phyloP scores from a whole-genome alignment of 2,329 filamentous ascomycete species.

The Anisogramma anomala region DNA sequence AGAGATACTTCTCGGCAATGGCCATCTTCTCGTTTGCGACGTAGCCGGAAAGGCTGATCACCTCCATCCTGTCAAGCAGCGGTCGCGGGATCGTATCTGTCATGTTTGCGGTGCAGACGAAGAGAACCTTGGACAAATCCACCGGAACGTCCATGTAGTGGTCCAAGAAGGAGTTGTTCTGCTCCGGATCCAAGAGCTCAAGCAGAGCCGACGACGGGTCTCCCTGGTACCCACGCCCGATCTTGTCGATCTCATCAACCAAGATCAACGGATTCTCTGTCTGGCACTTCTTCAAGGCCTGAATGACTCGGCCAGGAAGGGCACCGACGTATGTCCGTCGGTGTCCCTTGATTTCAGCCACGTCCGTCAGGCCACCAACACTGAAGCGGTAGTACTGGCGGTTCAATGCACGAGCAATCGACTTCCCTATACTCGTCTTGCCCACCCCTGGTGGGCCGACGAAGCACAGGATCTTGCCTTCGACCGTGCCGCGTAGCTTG shows the following conservation, averaged over 20 bases:
- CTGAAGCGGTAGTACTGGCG: slow-evolving; percentile 97
- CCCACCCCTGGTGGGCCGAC: slow-evolving; percentile 95
- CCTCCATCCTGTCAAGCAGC: slow-evolving; percentile 91
- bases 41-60: slow-evolving; percentile 92
- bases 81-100: slow-evolving; percentile 94
- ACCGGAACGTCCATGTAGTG: slow-evolving; percentile 99
- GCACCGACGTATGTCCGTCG: slow-evolving; percentile 93
- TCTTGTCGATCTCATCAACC: slow-evolving; percentile 97
- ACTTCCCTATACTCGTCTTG: slow-evolving; percentile 98
- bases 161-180: slow-evolving; percentile 93
- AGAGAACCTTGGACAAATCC: slow-evolving; percentile 92
- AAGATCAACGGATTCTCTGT: slow-evolving; percentile 95
- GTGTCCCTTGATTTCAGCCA: slow-evolving; percentile 97
- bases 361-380: slow-evolving; percentile 90
- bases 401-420: slow-evolving; percentile 87
- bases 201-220: slow-evolving; percentile 90
- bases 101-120: slow-evolving; percentile 98
- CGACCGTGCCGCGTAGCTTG: slow-evolving; percentile 90
- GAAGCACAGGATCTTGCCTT: slow-evolving; percentile 96
- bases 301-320: slow-evolving; percentile 89
- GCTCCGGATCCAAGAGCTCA: slow-evolving; percentile 89
- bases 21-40: slow-evolving; percentile 98
- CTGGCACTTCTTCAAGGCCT: slow-evolving; percentile 96
- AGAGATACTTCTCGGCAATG: slow-evolving; percentile 86
- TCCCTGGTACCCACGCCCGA: slow-evolving; percentile 89